A percentile compares a stretch with the other conserved stretches of the same genome.
Conservation (phyloP, 2,329 filamentous ascomycete species). For the Talaromyces sp. region DNA sequence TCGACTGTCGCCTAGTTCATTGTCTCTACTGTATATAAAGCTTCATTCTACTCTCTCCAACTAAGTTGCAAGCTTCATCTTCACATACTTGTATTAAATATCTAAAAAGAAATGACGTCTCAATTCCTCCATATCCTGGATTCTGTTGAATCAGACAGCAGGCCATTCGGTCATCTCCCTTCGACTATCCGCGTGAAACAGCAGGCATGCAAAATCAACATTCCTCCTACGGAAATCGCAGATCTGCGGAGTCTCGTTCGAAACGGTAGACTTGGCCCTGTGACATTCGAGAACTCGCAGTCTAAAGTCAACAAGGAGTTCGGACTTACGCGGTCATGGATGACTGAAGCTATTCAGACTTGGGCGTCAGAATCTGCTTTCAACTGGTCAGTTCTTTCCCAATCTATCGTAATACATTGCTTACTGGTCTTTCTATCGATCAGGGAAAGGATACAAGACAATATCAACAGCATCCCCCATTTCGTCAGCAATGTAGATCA, state of each 20-base stretch:
- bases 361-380: slow-evolving; percentile 6
- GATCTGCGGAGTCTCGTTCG: slow-evolving; percentile 37
- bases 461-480: slow-evolving; percentile 50
- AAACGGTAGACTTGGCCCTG: slow-evolving; percentile 46
- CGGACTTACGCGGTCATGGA: slow-evolving; percentile 43
- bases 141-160: not conserved
- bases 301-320: slow-evolving; percentile 42
- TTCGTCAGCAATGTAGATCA: slow-evolving; percentile 32
- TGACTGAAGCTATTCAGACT: slow-evolving; percentile 40
- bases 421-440: not conserved
- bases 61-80: too few species aligned
- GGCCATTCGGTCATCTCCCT: not conserved
- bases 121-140: not conserved
- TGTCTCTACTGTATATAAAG: too few species aligned
- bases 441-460: slow-evolving; percentile 32
- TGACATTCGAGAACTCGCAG: slow-evolving; percentile 47
- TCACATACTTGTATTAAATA: not conserved
- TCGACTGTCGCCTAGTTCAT: too few species aligned
- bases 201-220: not conserved
- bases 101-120: not conserved
- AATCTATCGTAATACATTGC: slow-evolving; percentile 43
- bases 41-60: too few species aligned
- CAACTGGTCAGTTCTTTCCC: not conserved
- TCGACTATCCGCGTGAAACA: not conserved
- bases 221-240: not conserved